These are phyloP conservation scores for Monoraphidium neglectum DNA, from an alignment of 139 green algal genomes.

Conservation along the genomic window DNA sequence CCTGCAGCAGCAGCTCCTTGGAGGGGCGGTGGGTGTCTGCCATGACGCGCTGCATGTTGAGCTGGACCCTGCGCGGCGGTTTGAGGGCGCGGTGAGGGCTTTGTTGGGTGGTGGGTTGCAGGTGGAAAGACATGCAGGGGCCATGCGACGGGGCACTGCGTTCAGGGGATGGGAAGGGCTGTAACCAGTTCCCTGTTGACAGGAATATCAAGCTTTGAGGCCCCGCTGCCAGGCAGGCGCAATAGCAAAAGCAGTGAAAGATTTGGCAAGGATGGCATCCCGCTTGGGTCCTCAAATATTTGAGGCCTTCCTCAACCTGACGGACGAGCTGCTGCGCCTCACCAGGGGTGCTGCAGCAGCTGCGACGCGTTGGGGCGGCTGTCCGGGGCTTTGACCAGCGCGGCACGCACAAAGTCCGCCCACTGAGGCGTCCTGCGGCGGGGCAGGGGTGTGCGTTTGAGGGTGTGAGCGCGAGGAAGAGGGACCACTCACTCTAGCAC, in stretches of 20 bases:
- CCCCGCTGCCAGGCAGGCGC: too few relatives aligned
- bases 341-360: conserved; percentile 77
- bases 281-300: too few relatives aligned
- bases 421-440: conserved; percentile 27
- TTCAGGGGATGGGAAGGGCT: too few relatives aligned
- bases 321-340: background rate
- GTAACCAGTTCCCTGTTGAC: too few relatives aligned
- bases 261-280: too few relatives aligned
- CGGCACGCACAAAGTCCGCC: conserved; percentile 51
- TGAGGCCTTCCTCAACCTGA: background rate
- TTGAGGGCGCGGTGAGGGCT: too few relatives aligned
- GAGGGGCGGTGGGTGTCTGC: conserved; percentile 11
- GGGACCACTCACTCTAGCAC: background rate
- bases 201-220: too few relatives aligned
- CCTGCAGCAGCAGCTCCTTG: conserved; percentile 36
- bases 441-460: too few relatives aligned
- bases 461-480: background rate
- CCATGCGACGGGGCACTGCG: too few relatives aligned
- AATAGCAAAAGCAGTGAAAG: too few relatives aligned
- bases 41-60: conserved; percentile 17
- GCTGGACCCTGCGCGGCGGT: conserved; percentile 10
- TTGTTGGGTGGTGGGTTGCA: too few relatives aligned
- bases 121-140: too few relatives aligned
- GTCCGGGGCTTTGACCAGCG: conserved; percentile 69
- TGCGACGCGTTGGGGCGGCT: conserved; percentile 55